Evolutionary conservation across 2,329 filamentous ascomycete genomes (phyloP).

Genomic region (Akanthomyces lecanii): DNA sequence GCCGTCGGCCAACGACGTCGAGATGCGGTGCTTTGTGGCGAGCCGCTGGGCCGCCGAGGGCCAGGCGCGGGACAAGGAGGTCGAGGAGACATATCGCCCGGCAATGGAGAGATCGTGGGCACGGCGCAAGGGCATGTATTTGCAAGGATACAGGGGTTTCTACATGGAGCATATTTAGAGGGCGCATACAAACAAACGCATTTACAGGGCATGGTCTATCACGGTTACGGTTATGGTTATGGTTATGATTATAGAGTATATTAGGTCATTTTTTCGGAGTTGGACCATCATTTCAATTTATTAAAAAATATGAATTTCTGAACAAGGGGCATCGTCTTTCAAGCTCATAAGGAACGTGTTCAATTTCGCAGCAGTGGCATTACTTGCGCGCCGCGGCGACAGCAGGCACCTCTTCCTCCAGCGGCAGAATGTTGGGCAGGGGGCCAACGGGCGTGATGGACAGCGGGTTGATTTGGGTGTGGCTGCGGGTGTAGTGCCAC

Average conservation of each 20-base stretch:
- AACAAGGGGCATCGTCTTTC: no score
- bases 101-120: slow-evolving; percentile 5
- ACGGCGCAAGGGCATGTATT: background rate
- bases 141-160: background rate
- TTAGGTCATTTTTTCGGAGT: background rate
- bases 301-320: no score
- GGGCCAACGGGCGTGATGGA: slow-evolving; percentile 83
- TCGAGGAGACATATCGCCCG: background rate
- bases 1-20: background rate
- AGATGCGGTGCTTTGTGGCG: background rate
- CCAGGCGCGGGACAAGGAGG: background rate
- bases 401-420: slow-evolving; percentile 74
- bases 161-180: slow-evolving; percentile 4
- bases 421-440: slow-evolving; percentile 71
- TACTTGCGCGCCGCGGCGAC: background rate
- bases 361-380: no score
- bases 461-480: slow-evolving; percentile 62
- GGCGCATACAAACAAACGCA: background rate
- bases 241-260: slow-evolving; percentile 1
- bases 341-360: no score
- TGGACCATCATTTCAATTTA: background rate
- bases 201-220: background rate
- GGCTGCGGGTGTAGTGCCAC: slow-evolving; percentile 61
- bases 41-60: background rate
- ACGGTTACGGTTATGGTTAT: background rate